phyloP scores from a whole-genome alignment of 192 early-diverging fungal genomes.

The Linnemannia elongata region DNA sequence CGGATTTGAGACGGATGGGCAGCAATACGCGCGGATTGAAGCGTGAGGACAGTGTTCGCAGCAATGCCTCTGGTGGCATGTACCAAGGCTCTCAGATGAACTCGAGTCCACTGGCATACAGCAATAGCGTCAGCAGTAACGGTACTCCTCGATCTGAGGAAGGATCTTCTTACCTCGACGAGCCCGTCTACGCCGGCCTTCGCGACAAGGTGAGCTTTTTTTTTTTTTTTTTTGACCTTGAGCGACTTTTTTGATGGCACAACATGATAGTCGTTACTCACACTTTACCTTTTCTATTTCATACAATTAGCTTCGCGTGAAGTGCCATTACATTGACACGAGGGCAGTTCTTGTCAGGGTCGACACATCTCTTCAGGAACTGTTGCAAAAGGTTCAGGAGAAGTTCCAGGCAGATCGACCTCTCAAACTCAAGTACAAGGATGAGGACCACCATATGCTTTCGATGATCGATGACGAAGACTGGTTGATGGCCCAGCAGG shows the following conservation, averaged over 20 bases:
- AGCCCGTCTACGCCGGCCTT: constrained; percentile 33
- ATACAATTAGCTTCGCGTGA: constrained; percentile 64
- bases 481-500: constrained; percentile 73
- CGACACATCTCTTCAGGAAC: constrained; percentile 65
- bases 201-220: constrained; percentile 34
- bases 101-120: constrained; percentile 30
- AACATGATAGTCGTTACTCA: background rate
- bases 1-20: constrained; percentile 29
- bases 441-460: constrained; percentile 88
- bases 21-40: constrained; percentile 26
- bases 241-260: background rate
- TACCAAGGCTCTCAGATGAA: constrained; percentile 5
- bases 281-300: constrained; percentile 2
- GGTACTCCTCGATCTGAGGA: constrained; percentile 24
- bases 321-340: constrained; percentile 76
- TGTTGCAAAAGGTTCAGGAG: constrained; percentile 65
- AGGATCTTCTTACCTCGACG: constrained; percentile 21
- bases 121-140: background rate
- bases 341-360: constrained; percentile 70
- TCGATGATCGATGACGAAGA: constrained; percentile 94
- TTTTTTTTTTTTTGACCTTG: background rate
- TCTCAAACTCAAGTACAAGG: constrained; percentile 84
- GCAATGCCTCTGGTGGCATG: constrained; percentile 1
- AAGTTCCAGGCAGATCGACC: constrained; percentile 69
- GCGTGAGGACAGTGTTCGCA: constrained; percentile 38